Conservation (phyloP, 1,284 basidiomycete species). For the Prillingera fragicola region DNA sequence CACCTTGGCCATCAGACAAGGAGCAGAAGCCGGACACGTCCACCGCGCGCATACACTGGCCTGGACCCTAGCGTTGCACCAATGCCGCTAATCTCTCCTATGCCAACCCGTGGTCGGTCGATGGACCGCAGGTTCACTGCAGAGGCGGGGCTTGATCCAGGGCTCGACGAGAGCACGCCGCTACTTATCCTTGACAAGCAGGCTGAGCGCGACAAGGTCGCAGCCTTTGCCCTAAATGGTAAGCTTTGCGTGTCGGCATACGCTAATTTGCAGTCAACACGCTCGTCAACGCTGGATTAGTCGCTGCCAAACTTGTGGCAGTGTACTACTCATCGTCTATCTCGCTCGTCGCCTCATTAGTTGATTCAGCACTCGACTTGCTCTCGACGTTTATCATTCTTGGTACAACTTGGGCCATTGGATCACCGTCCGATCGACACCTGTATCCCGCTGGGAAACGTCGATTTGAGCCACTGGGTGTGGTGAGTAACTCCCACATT, state of each 20-base stretch:
- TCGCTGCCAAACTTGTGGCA: conserved; percentile 52
- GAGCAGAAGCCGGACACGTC: too few species aligned
- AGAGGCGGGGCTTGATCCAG: too few species aligned
- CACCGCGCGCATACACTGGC: too few species aligned
- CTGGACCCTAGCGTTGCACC: too few species aligned
- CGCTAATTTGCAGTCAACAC: conserved; percentile 41
- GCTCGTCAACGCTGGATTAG: conserved; percentile 51
- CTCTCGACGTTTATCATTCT: conserved; percentile 52
- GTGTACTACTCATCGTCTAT: conserved; percentile 55
- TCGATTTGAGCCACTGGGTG: conserved; percentile 51
- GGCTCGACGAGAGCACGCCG: conserved; percentile 22
- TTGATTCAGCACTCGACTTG: conserved; percentile 55
- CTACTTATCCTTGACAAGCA: conserved; percentile 29
- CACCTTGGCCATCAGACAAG: too few species aligned
- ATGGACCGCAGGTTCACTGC: too few species aligned
- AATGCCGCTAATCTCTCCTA: too few species aligned
- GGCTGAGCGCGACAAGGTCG: conserved; percentile 35
- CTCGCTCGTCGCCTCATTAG: conserved; percentile 54
- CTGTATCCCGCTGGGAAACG: conserved; percentile 53
- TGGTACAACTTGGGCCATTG: conserved; percentile 44
- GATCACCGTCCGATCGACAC: conserved; percentile 38
- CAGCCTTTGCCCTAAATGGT: conserved; percentile 42
- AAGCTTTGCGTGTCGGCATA: conserved; percentile 2
- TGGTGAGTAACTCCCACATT: conserved; percentile 37
- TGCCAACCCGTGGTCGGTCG: too few species aligned